These are phyloP conservation scores for Fusarium floridanum DNA, from an alignment of 2,329 filamentous ascomycete genomes.

Conservation along the genomic window DNA sequence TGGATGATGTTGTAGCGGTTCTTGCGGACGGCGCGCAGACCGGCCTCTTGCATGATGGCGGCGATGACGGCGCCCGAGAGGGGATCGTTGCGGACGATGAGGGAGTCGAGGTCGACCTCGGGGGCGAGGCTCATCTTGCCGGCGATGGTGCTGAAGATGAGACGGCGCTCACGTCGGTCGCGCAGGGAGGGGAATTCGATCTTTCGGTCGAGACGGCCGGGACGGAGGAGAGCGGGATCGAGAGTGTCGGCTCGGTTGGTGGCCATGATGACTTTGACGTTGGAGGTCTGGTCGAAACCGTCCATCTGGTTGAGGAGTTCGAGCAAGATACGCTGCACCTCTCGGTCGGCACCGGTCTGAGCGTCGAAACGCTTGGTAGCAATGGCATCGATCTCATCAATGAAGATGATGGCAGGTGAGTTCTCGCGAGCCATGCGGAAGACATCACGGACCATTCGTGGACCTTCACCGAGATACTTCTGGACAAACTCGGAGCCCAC, in stretches of 20 bases:
- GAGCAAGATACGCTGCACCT: constrained; percentile 97
- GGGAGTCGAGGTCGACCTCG: constrained; percentile 94
- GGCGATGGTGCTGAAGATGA: constrained; percentile 98
- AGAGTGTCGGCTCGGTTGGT: constrained; percentile 98
- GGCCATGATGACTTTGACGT: constrained; percentile 99
- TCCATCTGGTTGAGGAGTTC: constrained; percentile 99
- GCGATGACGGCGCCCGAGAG: constrained; percentile 96
- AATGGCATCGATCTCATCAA: constrained; percentile 99
- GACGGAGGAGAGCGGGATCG: constrained; percentile 92
- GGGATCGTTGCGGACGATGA: constrained; percentile 97
- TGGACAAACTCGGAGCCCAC: constrained; percentile 99
- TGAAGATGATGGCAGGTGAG: constrained; percentile 98
- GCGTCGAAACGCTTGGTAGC: constrained; percentile 99
- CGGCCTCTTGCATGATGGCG: constrained; percentile 99
- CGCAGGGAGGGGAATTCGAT: constrained; percentile 98
- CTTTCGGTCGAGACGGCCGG: constrained; percentile 95
- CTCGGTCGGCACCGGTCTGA: constrained; percentile 96
- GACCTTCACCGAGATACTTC: constrained; percentile 97
- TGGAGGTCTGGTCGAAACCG: constrained; percentile 97
- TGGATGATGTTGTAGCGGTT: constrained; percentile 99
- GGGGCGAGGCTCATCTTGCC: constrained; percentile 97
- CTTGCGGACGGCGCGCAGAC: constrained; percentile 92
- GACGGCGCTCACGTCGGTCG: constrained; percentile 91
- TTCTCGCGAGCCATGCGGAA: constrained; percentile 99
- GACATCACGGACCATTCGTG: constrained; percentile 98